Conservation (phyloP, 441 rosid species). For the Metrosideros polymorpha region DNA sequence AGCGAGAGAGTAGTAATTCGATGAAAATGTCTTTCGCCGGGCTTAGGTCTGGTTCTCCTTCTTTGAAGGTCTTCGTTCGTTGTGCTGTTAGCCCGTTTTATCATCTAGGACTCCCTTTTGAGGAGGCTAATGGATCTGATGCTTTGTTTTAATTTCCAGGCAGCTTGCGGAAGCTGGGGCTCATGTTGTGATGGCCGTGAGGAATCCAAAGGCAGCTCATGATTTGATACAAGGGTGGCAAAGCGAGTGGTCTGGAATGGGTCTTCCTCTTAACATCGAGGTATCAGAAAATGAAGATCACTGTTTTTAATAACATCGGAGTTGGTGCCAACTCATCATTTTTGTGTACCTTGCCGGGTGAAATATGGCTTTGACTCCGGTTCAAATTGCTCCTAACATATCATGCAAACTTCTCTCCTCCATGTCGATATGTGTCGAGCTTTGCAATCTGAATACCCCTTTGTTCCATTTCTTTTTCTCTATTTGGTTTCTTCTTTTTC, state of each 20-base stretch:
- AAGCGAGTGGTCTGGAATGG: slow-evolving; percentile 57
- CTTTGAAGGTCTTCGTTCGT: background rate
- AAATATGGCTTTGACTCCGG: background rate
- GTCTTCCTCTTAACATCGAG: slow-evolving; percentile 80
- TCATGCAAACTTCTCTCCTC: background rate
- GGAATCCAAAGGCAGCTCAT: slow-evolving; percentile 68
- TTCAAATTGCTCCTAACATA: background rate
- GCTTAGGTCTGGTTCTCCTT: background rate
- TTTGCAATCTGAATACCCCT: background rate
- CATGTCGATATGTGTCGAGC: background rate
- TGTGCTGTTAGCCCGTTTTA: background rate
- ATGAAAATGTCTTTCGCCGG: background rate
- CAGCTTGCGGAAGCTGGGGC: slow-evolving; percentile 97
- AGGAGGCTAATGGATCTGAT: background rate
- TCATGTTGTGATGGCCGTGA: slow-evolving; percentile 96
- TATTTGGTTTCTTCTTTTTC: background rate
- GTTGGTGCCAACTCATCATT: background rate
- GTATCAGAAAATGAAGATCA: slow-evolving; percentile 11
- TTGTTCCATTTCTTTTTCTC: background rate
- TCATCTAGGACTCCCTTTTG: background rate
- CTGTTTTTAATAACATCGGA: background rate
- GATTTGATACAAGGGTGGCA: slow-evolving; percentile 81
- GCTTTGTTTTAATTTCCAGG: slow-evolving; percentile 16
- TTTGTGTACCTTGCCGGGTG: background rate
- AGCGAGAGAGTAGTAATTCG: background rate